phyloP scores from a whole-genome alignment of 805 yeast genomes.

The Candida manassasensis region DNA sequence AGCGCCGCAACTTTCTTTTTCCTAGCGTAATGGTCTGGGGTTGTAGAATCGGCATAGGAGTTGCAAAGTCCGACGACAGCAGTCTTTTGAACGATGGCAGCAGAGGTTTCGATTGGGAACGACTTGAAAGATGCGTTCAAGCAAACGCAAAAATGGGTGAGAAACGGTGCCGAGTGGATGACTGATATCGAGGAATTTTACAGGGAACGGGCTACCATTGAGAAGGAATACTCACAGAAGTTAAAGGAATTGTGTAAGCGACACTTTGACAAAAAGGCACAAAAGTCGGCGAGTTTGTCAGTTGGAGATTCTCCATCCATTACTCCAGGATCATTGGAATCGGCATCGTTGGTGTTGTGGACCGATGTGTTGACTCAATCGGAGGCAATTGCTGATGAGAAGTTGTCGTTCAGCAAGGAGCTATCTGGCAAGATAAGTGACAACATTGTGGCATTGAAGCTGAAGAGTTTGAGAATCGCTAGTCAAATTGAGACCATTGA shows the following conservation, averaged over 20 bases:
- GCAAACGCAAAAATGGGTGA: conserved; percentile 73
- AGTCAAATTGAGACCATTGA: conserved; percentile 55
- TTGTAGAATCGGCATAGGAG: too few relatives aligned
- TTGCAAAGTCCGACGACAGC: background rate
- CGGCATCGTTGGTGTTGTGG: conserved; percentile 87
- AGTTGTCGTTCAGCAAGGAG: conserved; percentile 53
- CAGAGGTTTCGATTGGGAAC: conserved; percentile 51
- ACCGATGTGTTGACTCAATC: conserved; percentile 80
- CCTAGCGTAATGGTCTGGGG: too few relatives aligned
- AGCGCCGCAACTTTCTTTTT: too few relatives aligned
- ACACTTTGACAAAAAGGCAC: conserved; percentile 73
- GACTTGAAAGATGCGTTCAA: conserved; percentile 78
- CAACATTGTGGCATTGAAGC: conserved; percentile 51
- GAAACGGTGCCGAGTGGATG: conserved; percentile 68
- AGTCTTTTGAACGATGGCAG: conserved; percentile 14
- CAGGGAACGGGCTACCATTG: conserved; percentile 74
- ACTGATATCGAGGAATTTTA: conserved; percentile 79
- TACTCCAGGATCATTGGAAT: conserved; percentile 93
- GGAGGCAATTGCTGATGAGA: conserved; percentile 71
- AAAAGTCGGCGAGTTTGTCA: conserved; percentile 57
- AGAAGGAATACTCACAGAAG: conserved; percentile 74
- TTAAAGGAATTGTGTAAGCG: conserved; percentile 60
- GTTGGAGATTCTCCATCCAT: conserved; percentile 90
- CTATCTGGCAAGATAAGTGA: conserved; percentile 56
- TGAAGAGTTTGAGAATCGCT: conserved; percentile 50